Evolutionary conservation across 2,329 filamentous ascomycete species (phyloP), one percentile per base, ranked within the genome.

Genomic region (Dothiorella sarmentorum): DNA sequence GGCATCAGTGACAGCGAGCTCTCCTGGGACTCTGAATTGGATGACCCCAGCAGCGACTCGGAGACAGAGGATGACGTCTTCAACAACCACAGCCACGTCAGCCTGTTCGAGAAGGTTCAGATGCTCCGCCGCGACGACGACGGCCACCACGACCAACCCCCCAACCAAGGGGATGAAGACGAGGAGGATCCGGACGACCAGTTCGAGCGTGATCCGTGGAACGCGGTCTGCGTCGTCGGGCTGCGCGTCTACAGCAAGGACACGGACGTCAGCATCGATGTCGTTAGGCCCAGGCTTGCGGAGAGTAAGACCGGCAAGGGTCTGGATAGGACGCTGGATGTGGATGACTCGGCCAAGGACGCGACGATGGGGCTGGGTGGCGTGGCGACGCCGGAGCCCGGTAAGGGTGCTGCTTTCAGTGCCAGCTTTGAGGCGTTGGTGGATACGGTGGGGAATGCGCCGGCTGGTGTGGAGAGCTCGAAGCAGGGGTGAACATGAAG

Each of bases 171-270:
- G 26, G 58, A 70, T 6, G 68, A 49, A 4, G 61, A 63, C 7
- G 68, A 49, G 6, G 61, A 63, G n/a, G 65, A 66, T 2, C 73
- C 75, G 1, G 71, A 75, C 43, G 75, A 76, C 26, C 73, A 78
- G 33, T 78, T 79, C 55, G 74, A 72, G 40, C 71, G 74, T 17
- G 78, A 81, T 61, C 82, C 82, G 0, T 86, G 83, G 83, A 84
- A 85, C 64, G 83, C 83, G 0, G 76, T 85, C 1, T 84, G 81
- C 61, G 82, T 85, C 15, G 77, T 85, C 4, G 83, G 83, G 0
- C 67, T 86, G 27, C 74, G 82, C 5, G 82, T 86, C 0, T 85
- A 83, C 64, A 79, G 77, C 9, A 77, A 81, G 60, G 79, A 82
- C 61, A 72, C 71, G 0, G 73, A 75, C 26, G 75, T 84, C 33